Percentiles rank a stretch among this genome's conserved stretches.
phyloP scores from a whole-genome alignment of 2,329 filamentous ascomycete species.

The Shiraia bambusicola region DNA sequence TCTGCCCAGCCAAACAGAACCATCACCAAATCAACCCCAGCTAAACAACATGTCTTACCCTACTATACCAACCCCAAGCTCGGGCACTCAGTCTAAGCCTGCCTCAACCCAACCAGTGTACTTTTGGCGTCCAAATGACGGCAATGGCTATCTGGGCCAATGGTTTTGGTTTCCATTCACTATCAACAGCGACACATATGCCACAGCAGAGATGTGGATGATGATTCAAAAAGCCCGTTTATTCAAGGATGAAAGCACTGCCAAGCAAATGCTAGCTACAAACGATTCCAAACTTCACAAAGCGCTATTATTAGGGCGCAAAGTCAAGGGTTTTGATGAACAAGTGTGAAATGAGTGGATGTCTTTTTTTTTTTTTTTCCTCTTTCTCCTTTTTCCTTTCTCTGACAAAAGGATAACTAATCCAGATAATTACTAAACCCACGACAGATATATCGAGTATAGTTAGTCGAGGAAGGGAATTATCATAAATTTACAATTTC shows the following conservation, averaged over 20 bases:
- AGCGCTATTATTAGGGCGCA: conserved; percentile 57
- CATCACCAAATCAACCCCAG: no score
- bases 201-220: conserved; percentile 52
- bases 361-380: conserved; percentile 2
- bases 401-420: no score
- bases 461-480: conserved; percentile 62
- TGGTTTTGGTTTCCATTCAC: conserved; percentile 59
- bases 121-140: conserved; percentile 30
- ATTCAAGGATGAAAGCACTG: conserved; percentile 47
- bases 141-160: conserved; percentile 62
- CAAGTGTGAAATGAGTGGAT: conserved; percentile 51
- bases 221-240: conserved; percentile 50
- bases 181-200: conserved; percentile 33
- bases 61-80: neutral
- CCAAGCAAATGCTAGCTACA: conserved; percentile 53
- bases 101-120: conserved; percentile 18
- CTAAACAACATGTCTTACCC: no score
- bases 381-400: neutral
- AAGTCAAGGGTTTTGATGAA: conserved; percentile 56
- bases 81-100: neutral
- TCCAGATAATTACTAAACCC: no score
- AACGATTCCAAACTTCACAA: conserved; percentile 53
- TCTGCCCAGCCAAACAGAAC: no score
- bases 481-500: conserved; percentile 60
- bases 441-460: no score